These are phyloP conservation scores for Talaromyces sp. DNA, from an alignment of 2,329 filamentous ascomycete genomes.

Conservation along the genomic window DNA sequence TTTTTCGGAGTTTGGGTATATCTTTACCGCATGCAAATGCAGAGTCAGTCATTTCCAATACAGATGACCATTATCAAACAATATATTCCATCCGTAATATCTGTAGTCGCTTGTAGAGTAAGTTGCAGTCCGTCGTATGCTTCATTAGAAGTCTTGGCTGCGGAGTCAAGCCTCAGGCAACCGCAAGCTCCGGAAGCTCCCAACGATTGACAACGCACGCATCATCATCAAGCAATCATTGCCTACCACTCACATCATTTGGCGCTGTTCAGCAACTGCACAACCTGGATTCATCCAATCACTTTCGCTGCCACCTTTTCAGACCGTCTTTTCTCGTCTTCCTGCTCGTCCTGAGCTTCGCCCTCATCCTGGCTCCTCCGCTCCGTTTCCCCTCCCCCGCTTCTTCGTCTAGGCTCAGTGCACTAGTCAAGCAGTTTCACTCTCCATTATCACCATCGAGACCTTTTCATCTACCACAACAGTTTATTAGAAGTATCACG, in stretches of 20 bases:
- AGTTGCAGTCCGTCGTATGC: neutral
- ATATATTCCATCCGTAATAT: no score
- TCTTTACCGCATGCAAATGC: neutral
- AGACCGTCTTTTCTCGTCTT: constrained; percentile 24
- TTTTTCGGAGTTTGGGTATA: neutral
- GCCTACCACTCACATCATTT: neutral
- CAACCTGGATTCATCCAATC: constrained; percentile 9
- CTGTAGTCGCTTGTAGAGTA: neutral
- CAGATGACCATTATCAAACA: neutral
- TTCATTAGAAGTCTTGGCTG: neutral
- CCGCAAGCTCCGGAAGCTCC: neutral
- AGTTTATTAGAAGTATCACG: constrained; percentile 33
- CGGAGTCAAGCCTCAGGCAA: neutral
- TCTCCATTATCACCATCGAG: constrained; percentile 24
- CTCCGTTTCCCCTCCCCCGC: constrained; percentile 39
- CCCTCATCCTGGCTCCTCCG: constrained; percentile 48
- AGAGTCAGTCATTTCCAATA: neutral
- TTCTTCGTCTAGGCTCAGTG: constrained; percentile 37
- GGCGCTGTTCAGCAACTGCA: neutral
- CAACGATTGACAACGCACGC: neutral
- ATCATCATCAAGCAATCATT: neutral
- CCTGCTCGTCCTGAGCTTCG: constrained; percentile 34
- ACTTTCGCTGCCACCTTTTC: constrained; percentile 7
- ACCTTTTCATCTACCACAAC: constrained; percentile 20
- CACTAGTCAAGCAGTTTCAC: constrained; percentile 42